Percentiles rank a stretch among this genome's conserved stretches.
Evolutionary conservation across 805 yeast species (phyloP).

Genomic region (Starmerella tilneyi): DNA sequence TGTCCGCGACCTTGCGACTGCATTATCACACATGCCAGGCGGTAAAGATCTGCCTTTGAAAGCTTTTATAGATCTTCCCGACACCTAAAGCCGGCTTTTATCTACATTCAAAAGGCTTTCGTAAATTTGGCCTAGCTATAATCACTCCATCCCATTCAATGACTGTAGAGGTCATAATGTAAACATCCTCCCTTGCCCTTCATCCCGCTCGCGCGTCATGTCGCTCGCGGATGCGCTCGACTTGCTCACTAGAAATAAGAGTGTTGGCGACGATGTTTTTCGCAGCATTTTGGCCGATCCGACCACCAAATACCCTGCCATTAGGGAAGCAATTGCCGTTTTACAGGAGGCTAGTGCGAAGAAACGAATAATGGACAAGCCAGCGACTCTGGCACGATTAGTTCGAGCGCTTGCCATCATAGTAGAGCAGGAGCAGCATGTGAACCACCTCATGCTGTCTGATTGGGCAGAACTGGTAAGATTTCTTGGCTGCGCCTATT

Average conservation of each 20-base stretch:
- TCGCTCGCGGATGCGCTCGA: constrained; percentile 10
- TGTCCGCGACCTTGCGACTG: background rate
- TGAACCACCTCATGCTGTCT: constrained; percentile 10
- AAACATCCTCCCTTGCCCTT: background rate
- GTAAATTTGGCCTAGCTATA: too few relatives aligned
- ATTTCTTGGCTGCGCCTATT: constrained; percentile 7
- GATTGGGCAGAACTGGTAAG: constrained; percentile 7
- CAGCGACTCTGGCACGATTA: constrained; percentile 6
- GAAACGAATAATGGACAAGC: constrained; percentile 2
- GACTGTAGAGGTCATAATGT: too few relatives aligned
- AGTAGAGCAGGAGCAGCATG: constrained; percentile 7
- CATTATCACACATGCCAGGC: background rate
- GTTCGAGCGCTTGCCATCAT: constrained; percentile 2
- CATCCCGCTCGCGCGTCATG: background rate
- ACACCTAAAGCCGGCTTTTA: background rate
- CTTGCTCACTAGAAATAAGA: background rate
- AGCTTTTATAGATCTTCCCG: background rate
- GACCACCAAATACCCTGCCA: background rate
- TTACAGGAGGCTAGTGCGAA: background rate
- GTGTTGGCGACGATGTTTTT: background rate
- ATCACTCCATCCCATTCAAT: too few relatives aligned
- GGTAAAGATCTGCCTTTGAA: background rate
- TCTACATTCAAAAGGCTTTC: background rate
- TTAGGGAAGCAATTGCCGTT: constrained; percentile 5
- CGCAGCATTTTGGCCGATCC: background rate